Evolutionary conservation across 2,329 filamentous ascomycete genomes (phyloP).

Genomic region (Colletotrichum higginsianum): DNA sequence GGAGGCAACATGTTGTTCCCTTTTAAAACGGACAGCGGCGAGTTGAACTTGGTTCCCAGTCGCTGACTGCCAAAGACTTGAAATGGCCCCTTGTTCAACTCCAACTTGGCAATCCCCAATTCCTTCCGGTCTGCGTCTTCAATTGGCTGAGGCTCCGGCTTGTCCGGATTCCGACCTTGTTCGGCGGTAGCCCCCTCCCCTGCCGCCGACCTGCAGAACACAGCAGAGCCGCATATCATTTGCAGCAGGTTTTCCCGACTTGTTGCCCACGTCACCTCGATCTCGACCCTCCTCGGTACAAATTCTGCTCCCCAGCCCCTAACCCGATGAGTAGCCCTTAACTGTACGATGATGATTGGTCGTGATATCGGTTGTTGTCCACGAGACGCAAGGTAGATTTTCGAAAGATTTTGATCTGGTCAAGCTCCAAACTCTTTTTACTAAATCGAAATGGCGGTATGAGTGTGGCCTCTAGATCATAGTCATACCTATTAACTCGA

Average conservation of each 20-base stretch:
- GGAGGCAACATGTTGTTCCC: neutral
- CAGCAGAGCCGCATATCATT: slow-evolving; percentile 28
- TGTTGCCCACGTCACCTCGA: neutral
- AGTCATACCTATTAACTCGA: too few relatives aligned
- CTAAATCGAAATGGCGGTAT: neutral
- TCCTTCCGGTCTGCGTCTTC: neutral
- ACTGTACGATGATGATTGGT: neutral
- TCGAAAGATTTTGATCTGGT: slow-evolving; percentile 9
- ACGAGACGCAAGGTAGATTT: neutral
- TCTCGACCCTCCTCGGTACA: neutral
- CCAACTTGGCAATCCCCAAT: neutral
- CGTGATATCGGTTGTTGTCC: neutral
- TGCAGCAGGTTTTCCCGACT: slow-evolving; percentile 26
- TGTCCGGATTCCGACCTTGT: slow-evolving; percentile 2
- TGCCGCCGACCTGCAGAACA: slow-evolving; percentile 14
- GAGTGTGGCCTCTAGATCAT: neutral
- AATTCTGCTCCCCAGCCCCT: neutral
- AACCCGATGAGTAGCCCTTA: neutral
- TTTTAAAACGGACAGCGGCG: neutral
- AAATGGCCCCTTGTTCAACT: neutral
- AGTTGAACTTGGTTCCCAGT: neutral
- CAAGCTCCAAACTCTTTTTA: neutral
- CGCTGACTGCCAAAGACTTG: neutral
- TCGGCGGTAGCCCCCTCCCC: slow-evolving; percentile 14
- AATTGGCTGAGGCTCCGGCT: slow-evolving; percentile 5